phyloP scores from a whole-genome alignment of 441 rosid species.

The Hypseocharis bilobata region DNA sequence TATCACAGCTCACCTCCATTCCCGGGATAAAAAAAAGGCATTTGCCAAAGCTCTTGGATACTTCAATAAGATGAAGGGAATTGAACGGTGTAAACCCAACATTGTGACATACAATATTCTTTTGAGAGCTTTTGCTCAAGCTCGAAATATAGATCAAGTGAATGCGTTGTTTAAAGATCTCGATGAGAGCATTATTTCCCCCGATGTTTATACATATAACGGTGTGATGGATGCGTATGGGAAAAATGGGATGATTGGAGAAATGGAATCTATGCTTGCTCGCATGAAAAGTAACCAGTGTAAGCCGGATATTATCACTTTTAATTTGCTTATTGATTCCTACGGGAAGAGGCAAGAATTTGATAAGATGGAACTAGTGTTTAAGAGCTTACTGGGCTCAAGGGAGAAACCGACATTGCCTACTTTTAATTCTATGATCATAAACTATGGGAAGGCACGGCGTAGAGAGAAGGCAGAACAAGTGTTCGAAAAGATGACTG shows the following conservation, averaged over 20 bases:
- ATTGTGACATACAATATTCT: conserved; percentile 82
- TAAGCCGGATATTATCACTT: conserved; percentile 73
- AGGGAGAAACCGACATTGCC: conserved; percentile 80
- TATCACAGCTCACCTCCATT: conserved; percentile 74
- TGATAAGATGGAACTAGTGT: conserved; percentile 90
- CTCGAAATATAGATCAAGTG: conserved; percentile 58
- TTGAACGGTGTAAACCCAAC: conserved; percentile 65
- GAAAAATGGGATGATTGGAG: conserved; percentile 73
- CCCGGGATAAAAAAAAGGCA: conserved; percentile 66
- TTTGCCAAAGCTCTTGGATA: conserved; percentile 61
- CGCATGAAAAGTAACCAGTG: conserved; percentile 60
- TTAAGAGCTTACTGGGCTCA: conserved; percentile 58
- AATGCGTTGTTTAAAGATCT: conserved; percentile 65
- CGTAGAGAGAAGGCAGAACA: conserved; percentile 59
- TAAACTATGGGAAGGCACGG: conserved; percentile 75
- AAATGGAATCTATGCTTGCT: conserved; percentile 74
- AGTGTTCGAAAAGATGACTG: conserved; percentile 46
- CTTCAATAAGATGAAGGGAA: conserved; percentile 68
- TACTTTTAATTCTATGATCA: conserved; percentile 80
- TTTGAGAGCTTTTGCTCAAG: conserved; percentile 73
- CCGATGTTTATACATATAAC: conserved; percentile 64
- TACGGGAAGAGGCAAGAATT: conserved; percentile 79
- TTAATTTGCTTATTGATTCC: conserved; percentile 65
- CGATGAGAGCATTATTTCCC: conserved; percentile 45
- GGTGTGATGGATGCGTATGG: conserved; percentile 95